These are phyloP conservation scores for Pleodorina starrii DNA, from an alignment of 139 green algal species.

Conservation along the genomic window DNA sequence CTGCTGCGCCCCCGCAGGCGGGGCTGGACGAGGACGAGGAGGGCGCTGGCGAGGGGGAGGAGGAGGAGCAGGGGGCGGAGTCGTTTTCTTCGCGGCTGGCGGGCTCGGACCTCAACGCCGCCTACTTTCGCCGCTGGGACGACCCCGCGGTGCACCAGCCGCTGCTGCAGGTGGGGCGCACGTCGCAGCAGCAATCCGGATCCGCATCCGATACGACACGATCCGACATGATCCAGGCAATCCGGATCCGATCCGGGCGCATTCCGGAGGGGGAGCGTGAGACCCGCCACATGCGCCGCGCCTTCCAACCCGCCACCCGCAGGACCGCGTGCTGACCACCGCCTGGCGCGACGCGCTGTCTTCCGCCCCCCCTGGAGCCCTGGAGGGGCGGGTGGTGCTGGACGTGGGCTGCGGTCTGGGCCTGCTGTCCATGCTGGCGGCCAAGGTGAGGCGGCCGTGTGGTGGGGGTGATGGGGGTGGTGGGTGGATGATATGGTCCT, in stretches of 20 bases:
- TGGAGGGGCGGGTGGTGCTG: constrained; percentile 68
- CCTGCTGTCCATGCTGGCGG: constrained; percentile 89
- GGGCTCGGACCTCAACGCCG: background rate
- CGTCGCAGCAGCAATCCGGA: too few species aligned
- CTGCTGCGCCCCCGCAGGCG: background rate
- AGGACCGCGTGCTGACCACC: constrained; percentile 18
- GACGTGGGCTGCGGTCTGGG: constrained; percentile 91
- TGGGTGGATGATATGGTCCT: too few species aligned
- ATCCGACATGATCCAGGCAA: too few species aligned
- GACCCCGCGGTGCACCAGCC: constrained; percentile 21
- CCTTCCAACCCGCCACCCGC: too few species aligned
- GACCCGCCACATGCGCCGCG: too few species aligned
- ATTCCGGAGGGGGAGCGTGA: too few species aligned
- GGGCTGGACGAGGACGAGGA: background rate
- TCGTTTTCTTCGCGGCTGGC: background rate
- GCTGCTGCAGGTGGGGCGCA: constrained; percentile 14
- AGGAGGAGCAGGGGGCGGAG: background rate
- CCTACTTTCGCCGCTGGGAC: constrained; percentile 38
- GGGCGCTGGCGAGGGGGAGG: background rate
- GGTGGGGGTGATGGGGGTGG: too few species aligned
- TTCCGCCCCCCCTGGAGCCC: background rate
- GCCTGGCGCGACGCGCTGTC: constrained; percentile 34
- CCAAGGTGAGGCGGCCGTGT: constrained; percentile 62
- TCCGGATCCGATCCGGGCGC: too few species aligned
- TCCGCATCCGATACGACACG: too few species aligned